These are phyloP conservation scores for Ophiostoma ulmi DNA, from an alignment of 2,329 filamentous ascomycete genomes.

Conservation along the genomic window DNA sequence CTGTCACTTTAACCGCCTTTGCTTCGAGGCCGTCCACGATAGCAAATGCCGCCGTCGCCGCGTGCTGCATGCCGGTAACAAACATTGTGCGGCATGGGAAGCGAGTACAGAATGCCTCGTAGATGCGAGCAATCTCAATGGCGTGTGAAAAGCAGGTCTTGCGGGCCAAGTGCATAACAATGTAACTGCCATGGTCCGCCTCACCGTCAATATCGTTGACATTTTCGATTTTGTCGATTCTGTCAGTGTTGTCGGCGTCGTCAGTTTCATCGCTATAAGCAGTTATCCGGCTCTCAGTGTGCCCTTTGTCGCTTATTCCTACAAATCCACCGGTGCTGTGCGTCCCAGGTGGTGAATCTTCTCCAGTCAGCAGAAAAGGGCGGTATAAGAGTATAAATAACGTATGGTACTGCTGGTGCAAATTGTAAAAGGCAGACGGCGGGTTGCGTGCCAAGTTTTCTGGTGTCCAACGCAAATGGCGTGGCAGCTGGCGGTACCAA, in stretches of 20 bases:
- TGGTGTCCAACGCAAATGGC: neutral
- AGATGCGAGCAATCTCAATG: constrained; percentile 23
- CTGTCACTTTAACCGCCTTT: neutral
- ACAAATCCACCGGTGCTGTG: neutral
- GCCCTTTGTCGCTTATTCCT: no score
- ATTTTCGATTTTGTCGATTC: neutral
- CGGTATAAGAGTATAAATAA: neutral
- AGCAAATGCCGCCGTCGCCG: constrained; percentile 22
- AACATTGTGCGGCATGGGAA: constrained; percentile 23
- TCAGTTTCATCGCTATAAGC: neutral
- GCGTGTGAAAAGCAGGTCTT: constrained; percentile 22
- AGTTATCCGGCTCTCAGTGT: neutral
- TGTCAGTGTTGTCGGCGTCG: neutral
- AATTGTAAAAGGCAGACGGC: neutral
- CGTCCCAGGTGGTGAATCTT: neutral
- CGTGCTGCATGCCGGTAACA: constrained; percentile 25
- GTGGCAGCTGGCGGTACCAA: neutral
- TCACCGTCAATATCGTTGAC: neutral
- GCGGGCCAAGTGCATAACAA: constrained; percentile 18
- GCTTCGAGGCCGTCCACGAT: constrained; percentile 21
- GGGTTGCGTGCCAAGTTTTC: neutral
- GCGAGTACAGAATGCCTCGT: constrained; percentile 20
- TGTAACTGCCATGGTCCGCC: neutral
- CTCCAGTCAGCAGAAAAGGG: neutral
- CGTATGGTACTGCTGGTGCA: constrained; percentile 3